Evolutionary conservation across 208 protist genomes (phyloP).

Genomic region (Leishmania tarentolae): DNA sequence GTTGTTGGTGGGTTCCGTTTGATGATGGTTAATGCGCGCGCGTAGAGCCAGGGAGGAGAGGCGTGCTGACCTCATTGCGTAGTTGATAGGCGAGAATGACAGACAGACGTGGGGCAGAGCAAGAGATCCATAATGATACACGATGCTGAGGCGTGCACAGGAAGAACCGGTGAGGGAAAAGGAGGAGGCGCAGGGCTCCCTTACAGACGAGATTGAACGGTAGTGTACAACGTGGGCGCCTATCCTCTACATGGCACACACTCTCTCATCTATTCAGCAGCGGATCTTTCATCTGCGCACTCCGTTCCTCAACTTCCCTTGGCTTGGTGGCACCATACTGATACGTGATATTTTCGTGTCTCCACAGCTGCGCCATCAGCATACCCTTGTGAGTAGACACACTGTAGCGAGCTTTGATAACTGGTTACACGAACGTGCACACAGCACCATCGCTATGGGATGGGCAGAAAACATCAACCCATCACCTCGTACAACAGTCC

Average conservation of each 20-base stretch:
- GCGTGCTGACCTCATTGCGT: background rate
- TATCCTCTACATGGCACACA: background rate
- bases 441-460: background rate
- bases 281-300: background rate
- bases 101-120: background rate
- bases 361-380: background rate
- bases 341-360: background rate
- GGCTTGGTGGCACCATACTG: background rate
- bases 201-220: background rate
- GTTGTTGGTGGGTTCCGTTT: background rate
- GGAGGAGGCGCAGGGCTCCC: background rate
- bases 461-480: background rate
- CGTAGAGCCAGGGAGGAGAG: background rate
- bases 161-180: background rate
- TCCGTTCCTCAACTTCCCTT: background rate
- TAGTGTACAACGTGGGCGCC: background rate
- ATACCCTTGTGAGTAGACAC: background rate
- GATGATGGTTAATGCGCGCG: background rate
- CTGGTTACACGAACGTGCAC: background rate
- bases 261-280: background rate
- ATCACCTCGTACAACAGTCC: background rate
- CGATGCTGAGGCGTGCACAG: background rate
- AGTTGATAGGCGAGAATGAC: background rate
- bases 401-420: background rate
- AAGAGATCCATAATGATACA: background rate